Conservation (phyloP, 768 basidiomycete genomes). For the Russula sp. region DNA sequence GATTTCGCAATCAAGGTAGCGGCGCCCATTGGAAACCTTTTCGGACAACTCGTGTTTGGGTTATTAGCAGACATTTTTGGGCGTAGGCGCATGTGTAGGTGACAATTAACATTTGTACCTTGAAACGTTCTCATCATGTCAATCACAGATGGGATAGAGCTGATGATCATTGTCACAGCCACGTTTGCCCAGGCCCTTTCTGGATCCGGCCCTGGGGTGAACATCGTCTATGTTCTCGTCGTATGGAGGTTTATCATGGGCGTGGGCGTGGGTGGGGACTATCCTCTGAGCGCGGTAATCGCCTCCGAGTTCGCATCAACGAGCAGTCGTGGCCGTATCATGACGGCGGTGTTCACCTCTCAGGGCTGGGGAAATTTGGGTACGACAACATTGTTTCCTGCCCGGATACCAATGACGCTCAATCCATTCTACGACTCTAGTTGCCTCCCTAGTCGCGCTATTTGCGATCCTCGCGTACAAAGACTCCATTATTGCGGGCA, state of each 20-base stretch:
- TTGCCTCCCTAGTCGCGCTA: conserved; percentile 57
- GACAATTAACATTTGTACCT: background rate
- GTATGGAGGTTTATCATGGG: conserved; percentile 85
- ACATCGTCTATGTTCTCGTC: conserved; percentile 66
- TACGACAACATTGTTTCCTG: conserved; percentile 27
- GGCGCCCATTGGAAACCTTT: conserved; percentile 34
- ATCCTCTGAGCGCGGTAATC: conserved; percentile 79
- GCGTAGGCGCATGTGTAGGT: conserved; percentile 51
- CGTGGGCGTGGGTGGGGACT: conserved; percentile 83
- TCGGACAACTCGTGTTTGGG: conserved; percentile 38
- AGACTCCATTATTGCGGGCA: conserved; percentile 40
- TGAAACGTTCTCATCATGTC: background rate
- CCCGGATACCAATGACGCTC: background rate
- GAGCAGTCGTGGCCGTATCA: conserved; percentile 70
- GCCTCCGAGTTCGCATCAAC: conserved; percentile 84
- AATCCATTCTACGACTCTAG: conserved; percentile 31
- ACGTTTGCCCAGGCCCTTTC: conserved; percentile 79
- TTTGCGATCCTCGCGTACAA: conserved; percentile 66
- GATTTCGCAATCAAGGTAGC: conserved; percentile 38
- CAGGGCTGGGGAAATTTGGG: conserved; percentile 90
- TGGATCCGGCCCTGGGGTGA: conserved; percentile 57
- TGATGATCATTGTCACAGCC: conserved; percentile 74
- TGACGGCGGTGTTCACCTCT: conserved; percentile 78
- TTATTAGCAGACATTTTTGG: conserved; percentile 39
- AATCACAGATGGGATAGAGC: conserved; percentile 52